phyloP scores from a whole-genome alignment of 495 filamentous ascomycete species.

The Cercophora newfieldiana region DNA sequence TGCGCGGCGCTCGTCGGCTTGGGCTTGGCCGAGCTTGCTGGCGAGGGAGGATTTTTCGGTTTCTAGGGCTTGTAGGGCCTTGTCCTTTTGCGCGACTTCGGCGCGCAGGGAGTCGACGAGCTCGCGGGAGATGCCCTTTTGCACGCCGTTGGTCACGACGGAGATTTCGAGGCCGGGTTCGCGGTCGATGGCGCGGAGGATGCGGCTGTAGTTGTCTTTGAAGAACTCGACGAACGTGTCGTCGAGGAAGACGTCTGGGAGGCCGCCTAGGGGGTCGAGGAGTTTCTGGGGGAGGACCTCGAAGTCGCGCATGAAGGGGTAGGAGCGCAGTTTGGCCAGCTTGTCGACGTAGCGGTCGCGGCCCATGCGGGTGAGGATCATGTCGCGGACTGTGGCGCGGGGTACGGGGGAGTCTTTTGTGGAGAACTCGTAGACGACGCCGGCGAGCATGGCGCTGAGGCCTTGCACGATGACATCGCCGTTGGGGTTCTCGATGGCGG shows the following conservation, averaged over 20 bases:
- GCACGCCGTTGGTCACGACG: conserved; percentile 71
- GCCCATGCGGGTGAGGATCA: conserved; percentile 76
- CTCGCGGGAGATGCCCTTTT: conserved; percentile 81
- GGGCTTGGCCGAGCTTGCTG: conserved; percentile 72
- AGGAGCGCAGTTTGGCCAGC: conserved; percentile 72
- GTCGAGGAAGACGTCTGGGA: conserved; percentile 87
- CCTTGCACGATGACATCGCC: conserved; percentile 71
- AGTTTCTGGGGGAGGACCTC: conserved; percentile 78
- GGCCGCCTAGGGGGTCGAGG: conserved; percentile 44
- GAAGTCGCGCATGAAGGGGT: conserved; percentile 86
- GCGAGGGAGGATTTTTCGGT: conserved; percentile 65
- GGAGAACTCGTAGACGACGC: conserved; percentile 94
- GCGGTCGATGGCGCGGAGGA: conserved; percentile 84
- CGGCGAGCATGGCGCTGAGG: conserved; percentile 78
- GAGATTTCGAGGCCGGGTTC: conserved; percentile 85
- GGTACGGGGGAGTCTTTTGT: conserved; percentile 94
- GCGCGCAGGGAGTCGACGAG: conserved; percentile 79
- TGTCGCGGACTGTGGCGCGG: conserved; percentile 75
- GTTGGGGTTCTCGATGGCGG: conserved; percentile 56
- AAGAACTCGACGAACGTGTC: conserved; percentile 87
- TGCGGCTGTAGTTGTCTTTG: conserved; percentile 89
- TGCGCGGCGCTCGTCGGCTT: conserved; percentile 69
- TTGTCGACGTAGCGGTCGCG: conserved; percentile 88
- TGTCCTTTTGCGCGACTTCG: conserved; percentile 71
- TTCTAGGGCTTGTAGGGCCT: conserved; percentile 67